Evolutionary conservation across 2,329 filamentous ascomycete genomes (phyloP), one percentile per base, ranked within the genome.

Genomic region (Aspergillus intermedius): DNA sequence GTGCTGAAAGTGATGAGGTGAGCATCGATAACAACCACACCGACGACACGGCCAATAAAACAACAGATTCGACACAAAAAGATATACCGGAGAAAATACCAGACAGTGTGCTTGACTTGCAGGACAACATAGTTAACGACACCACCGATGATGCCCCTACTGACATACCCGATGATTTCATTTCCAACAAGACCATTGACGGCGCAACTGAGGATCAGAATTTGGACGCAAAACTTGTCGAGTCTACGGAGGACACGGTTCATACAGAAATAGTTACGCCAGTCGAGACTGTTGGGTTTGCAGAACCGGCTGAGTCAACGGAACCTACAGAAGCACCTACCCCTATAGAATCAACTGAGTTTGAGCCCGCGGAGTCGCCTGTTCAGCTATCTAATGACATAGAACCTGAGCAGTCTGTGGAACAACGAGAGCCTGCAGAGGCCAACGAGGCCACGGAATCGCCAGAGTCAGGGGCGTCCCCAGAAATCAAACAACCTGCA

Each of bases 81-180:
- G 22, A 44, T 45, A 42, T 23, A 40, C 51, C 37, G 49, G 43
- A 40, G 53, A 54, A 40, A 40, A 46, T 4, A 39, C 50, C 3
- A 58, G 59, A 32, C 53, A 48, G 9, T 5, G 12, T 21, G 3
- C 10, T 13, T 9, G 37, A 40, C 17, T 15, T 21, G 19, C 37
- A 40, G 19, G 37, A 40, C 37, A 40, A 40, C 10, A 10, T 17
- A 40, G 6, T 19, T 9, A 40, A 40, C 10, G 15, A 13, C 17
- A 5, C 37, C 15, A 19, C 17, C n/a, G 37, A 21, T 4, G 19
- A 40, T 19, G 10, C 10, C 10, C 10, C 1, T 12, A 17, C 10
- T 13, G 37, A 40, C 37, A 1, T 10, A 12, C 15, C 17, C 17
- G 10, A 22, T 21, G 5, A 21, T 17, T n/a, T 3, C 17, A 12